Conservation (phyloP, 768 basidiomycete genomes). For the Auricularia sp. region DNA sequence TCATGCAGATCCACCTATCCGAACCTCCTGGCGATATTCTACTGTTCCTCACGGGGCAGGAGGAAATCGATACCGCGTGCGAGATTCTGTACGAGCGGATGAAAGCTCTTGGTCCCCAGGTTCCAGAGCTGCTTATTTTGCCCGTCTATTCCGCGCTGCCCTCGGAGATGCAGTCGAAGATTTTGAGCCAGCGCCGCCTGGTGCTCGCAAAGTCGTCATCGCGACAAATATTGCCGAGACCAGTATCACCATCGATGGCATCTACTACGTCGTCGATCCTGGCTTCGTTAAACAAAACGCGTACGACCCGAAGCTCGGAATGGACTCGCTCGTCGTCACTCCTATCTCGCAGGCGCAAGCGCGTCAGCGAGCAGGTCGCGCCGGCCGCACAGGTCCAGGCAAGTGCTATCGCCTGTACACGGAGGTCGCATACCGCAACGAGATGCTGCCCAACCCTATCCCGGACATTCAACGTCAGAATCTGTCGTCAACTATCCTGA, state of each 20-base stretch:
- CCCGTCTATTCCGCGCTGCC: constrained; percentile 98
- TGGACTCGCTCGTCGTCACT: constrained; percentile 98
- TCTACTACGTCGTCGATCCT: constrained; percentile 98
- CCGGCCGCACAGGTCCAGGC: constrained; percentile 94
- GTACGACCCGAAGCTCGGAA: constrained; percentile 91
- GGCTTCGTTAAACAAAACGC: constrained; percentile 99
- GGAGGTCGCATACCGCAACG: constrained; percentile 95
- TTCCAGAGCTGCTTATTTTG: constrained; percentile 91
- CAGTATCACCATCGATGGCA: constrained; percentile 94
- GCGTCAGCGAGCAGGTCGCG: constrained; percentile 89
- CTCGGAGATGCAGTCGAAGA: constrained; percentile 94
- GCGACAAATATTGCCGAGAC: constrained; percentile 99
- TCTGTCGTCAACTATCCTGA: constrained; percentile 82
- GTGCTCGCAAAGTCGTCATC: constrained; percentile 97
- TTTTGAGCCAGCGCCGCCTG: constrained; percentile 98
- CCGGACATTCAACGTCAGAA: constrained; percentile 98
- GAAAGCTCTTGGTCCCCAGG: constrained; percentile 97
- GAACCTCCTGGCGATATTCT: constrained; percentile 95
- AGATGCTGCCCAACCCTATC: constrained; percentile 95
- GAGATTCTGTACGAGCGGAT: constrained; percentile 97
- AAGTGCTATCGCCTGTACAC: constrained; percentile 98
- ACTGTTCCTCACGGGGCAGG: constrained; percentile 96
- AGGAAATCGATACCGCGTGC: constrained; percentile 96
- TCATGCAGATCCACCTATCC: constrained; percentile 98
- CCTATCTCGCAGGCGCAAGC: constrained; percentile 99